These are phyloP conservation scores for Platanthera guangdongensis DNA, from an alignment of 106 monocot species.

Conservation along the genomic window DNA sequence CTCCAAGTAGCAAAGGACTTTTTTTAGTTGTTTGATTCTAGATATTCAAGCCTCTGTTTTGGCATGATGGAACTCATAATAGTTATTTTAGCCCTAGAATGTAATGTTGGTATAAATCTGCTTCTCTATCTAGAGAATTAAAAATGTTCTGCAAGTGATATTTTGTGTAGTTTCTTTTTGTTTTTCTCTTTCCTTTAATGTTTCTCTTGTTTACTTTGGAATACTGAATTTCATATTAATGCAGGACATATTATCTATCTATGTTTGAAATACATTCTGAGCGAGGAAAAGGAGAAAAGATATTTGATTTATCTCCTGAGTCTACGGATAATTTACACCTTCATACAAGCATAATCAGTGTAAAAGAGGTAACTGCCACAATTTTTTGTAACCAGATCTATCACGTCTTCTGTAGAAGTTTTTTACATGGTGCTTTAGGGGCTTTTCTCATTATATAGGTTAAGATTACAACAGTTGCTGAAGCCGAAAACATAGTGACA, in stretches of 20 bases:
- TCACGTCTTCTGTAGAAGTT: neutral
- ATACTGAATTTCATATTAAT: neutral
- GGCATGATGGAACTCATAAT: neutral
- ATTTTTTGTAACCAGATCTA: neutral
- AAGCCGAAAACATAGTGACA: conserved; percentile 54
- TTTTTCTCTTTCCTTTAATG: neutral
- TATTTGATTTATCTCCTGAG: conserved; percentile 53
- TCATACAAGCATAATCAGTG: conserved; percentile 45
- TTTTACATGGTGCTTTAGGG: neutral
- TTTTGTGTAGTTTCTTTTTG: neutral
- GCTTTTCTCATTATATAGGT: conserved; percentile 30
- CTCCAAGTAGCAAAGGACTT: too few relatives aligned
- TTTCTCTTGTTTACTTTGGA: neutral
- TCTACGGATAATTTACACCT: conserved; percentile 33
- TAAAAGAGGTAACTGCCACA: conserved; percentile 47
- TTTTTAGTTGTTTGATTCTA: neutral
- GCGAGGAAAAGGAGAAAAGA: conserved; percentile 64
- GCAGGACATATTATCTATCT: conserved; percentile 63
- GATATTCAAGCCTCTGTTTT: neutral
- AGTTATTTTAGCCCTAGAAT: neutral
- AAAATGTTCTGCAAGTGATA: neutral
- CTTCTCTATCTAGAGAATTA: neutral
- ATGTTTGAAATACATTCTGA: conserved; percentile 88
- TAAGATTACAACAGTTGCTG: conserved; percentile 35
- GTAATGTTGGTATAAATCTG: neutral